These are phyloP conservation scores for Leccinellum luteum DNA, from an alignment of 768 basidiomycete species.

Conservation along the genomic window DNA sequence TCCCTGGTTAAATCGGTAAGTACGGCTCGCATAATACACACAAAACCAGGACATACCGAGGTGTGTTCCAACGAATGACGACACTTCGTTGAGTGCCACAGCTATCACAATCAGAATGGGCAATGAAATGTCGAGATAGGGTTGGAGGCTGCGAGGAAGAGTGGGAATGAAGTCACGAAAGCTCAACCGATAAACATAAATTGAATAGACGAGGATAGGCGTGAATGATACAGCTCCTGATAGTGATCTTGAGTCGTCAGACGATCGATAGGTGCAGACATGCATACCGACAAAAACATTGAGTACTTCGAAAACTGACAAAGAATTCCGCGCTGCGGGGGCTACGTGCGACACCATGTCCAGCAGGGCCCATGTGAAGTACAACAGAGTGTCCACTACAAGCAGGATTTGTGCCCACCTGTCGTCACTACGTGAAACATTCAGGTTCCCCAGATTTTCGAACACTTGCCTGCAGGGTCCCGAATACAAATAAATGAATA, in stretches of 20 bases:
- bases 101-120: conserved; percentile 55
- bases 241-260: background rate
- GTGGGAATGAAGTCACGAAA: conserved; percentile 47
- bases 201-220: conserved; percentile 61
- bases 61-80: conserved; percentile 60
- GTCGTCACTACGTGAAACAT: conserved; percentile 3
- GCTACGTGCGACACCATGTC: conserved; percentile 59
- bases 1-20: conserved; percentile 10
- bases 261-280: background rate
- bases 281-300: conserved; percentile 62
- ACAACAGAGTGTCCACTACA: conserved; percentile 58
- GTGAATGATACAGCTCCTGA: conserved; percentile 56
- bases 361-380: conserved; percentile 55
- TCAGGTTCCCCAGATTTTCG: background rate
- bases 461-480: conserved; percentile 46
- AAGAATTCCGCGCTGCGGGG: conserved; percentile 47
- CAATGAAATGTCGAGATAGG: conserved; percentile 43
- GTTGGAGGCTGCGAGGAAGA: conserved; percentile 50
- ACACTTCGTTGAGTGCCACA: conserved; percentile 53
- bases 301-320: conserved; percentile 47
- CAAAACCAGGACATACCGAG: conserved; percentile 43
- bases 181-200: conserved; percentile 61
- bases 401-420: conserved; percentile 57
- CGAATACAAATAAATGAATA: conserved; percentile 50
- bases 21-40: background rate